These are phyloP conservation scores for Penicillium egyptiacum DNA, from an alignment of 495 filamentous ascomycete species.

Conservation along the genomic window DNA sequence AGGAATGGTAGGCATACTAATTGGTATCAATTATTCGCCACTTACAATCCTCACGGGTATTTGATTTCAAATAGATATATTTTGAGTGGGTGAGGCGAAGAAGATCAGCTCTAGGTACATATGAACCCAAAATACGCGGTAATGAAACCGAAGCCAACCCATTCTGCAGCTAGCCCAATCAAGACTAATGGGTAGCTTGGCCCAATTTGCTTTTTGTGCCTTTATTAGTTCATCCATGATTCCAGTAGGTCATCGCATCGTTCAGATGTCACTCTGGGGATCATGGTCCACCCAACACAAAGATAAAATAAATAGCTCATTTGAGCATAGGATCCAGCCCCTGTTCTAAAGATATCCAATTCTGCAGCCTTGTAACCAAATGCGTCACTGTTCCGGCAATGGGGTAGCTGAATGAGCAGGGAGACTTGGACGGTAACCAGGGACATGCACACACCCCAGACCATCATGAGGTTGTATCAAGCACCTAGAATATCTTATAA, in stretches of 20 bases:
- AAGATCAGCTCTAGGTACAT: constrained; percentile 1
- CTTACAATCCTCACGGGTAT: not conserved
- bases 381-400: not conserved
- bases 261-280: constrained; percentile 1
- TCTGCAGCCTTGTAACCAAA: constrained; percentile 1
- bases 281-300: not conserved
- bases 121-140: not conserved
- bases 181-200: not conserved
- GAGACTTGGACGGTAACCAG: constrained; percentile 9
- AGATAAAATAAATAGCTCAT: not conserved
- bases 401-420: not conserved
- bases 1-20: not conserved
- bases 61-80: not conserved
- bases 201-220: not conserved
- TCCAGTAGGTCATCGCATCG: not conserved
- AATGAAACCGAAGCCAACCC: constrained; percentile 10
- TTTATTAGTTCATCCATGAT: not conserved
- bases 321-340: not conserved
- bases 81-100: not conserved
- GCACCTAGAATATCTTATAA: not conserved
- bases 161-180: constrained; percentile 6
- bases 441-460: constrained; percentile 6
- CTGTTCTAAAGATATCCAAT: constrained; percentile 6
- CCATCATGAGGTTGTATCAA: constrained; percentile 5
- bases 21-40: not conserved